Percentiles rank a stretch among this genome's conserved stretches.
Conservation (phyloP, 257 asterid genomes). For the Nicotiana tomentosiformis region DNA sequence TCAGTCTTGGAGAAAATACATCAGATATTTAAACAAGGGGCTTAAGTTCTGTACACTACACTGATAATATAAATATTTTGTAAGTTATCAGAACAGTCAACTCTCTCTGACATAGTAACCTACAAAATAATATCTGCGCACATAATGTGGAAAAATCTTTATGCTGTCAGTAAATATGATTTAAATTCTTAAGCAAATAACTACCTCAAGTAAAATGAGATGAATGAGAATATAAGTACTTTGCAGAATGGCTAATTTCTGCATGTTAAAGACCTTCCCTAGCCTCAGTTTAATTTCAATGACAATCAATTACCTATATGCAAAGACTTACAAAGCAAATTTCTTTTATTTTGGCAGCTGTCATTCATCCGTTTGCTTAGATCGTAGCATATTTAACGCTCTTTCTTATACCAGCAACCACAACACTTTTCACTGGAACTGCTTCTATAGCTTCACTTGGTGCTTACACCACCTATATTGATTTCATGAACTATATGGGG, state of each 20-base stretch:
- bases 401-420: conserved; percentile 46
- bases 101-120: no score
- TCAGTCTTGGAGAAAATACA: neutral
- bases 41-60: neutral
- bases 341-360: conserved; percentile 45
- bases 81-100: neutral
- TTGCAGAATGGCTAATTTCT: neutral
- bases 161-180: no score
- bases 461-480: conserved; percentile 45
- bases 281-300: neutral
- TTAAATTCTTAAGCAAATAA: no score
- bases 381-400: conserved; percentile 56
- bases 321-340: neutral
- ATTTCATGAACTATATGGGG: conserved; percentile 60
- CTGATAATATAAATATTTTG: neutral
- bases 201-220: neutral
- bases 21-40: neutral
- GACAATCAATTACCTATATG: neutral
- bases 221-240: neutral
- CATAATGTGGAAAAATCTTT: no score
- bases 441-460: conserved; percentile 37
- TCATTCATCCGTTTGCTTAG: conserved; percentile 85
- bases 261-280: neutral
- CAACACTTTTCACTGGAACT: conserved; percentile 36
- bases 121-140: no score